These are phyloP conservation scores for Camellia sinensis DNA, from an alignment of 148 eudicot species.

Conservation along the genomic window DNA sequence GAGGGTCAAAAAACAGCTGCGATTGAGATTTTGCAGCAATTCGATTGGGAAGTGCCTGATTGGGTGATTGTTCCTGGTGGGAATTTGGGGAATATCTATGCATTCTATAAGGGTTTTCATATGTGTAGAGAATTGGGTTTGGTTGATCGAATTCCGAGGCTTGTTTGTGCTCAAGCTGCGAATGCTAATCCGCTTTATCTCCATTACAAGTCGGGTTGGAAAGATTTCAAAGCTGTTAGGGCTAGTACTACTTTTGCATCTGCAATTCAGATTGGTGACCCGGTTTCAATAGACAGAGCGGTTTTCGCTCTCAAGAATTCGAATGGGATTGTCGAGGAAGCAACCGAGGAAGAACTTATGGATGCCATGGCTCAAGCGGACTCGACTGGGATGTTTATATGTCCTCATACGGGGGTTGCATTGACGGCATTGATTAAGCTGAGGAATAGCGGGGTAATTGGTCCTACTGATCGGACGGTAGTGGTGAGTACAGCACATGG, in stretches of 20 bases:
- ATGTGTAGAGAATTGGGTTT: conserved; percentile 86
- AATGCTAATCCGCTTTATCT: conserved; percentile 85
- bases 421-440: conserved; percentile 70
- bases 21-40: conserved; percentile 82
- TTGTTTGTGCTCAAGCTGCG: conserved; percentile 93
- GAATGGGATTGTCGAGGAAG: conserved; percentile 89
- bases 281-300: conserved; percentile 86
- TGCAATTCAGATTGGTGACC: conserved; percentile 95
- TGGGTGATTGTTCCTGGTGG: conserved; percentile 98
- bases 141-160: conserved; percentile 72
- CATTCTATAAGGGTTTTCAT: conserved; percentile 82
- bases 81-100: conserved; percentile 83
- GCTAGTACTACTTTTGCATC: conserved; percentile 83
- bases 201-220: conserved; percentile 70
- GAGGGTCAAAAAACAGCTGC: conserved; percentile 85
- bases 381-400: conserved; percentile 92
- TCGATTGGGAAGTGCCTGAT: conserved; percentile 93
- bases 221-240: conserved; percentile 68
- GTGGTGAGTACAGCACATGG: conserved; percentile 19
- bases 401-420: conserved; percentile 96
- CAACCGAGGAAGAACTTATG: conserved; percentile 91
- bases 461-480: conserved; percentile 13
- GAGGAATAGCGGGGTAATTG: conserved; percentile 67
- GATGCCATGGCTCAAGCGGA: conserved; percentile 96
- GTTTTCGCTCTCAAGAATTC: conserved; percentile 66